A percentile compares a stretch with the other conserved stretches of the same genome.
These are phyloP conservation scores for Gaertneriomyces sp. DNA, from an alignment of 192 early-diverging fungal genomes.

Conservation along the genomic window DNA sequence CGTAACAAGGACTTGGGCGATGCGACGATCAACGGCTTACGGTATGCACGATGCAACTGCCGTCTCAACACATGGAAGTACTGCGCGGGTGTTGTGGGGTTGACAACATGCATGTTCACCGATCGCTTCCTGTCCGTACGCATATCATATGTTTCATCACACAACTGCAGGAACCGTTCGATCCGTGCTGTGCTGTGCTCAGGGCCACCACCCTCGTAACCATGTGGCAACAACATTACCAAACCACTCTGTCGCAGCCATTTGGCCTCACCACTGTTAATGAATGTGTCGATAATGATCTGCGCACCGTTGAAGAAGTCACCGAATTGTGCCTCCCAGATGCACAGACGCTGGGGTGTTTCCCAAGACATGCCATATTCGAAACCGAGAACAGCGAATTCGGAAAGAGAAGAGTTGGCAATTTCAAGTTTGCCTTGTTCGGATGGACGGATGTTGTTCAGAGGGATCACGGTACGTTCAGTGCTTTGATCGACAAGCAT, in stretches of 20 bases:
- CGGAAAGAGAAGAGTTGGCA: slow-evolving; percentile 86
- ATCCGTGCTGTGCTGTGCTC: slow-evolving; percentile 90
- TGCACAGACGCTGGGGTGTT: slow-evolving; percentile 76
- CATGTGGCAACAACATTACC: slow-evolving; percentile 91
- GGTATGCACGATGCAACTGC: slow-evolving; percentile 64
- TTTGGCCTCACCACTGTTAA: slow-evolving; percentile 85
- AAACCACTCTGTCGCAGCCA: slow-evolving; percentile 91
- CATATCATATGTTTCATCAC: slow-evolving; percentile 73
- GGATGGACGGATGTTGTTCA: slow-evolving; percentile 53
- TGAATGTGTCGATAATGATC: slow-evolving; percentile 90
- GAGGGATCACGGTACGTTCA: slow-evolving; percentile 79
- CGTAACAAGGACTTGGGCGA: slow-evolving; percentile 51
- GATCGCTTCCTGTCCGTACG: slow-evolving; percentile 52
- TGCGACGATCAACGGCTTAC: slow-evolving; percentile 90
- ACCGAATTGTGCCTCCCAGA: slow-evolving; percentile 99
- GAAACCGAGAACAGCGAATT: slow-evolving; percentile 93
- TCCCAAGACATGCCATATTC: slow-evolving; percentile 94
- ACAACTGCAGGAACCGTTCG: slow-evolving; percentile 93
- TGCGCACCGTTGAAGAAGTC: slow-evolving; percentile 97
- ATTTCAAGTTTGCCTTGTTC: slow-evolving; percentile 72
- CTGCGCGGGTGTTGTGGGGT: slow-evolving; percentile 89
- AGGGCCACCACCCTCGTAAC: slow-evolving; percentile 93
- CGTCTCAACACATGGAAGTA: slow-evolving; percentile 94
- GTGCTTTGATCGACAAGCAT: slow-evolving; percentile 94
- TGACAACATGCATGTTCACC: slow-evolving; percentile 89